Evolutionary conservation across 1,139 yeast genomes (phyloP).

Genomic region (Blastobotrys ciferrii): DNA sequence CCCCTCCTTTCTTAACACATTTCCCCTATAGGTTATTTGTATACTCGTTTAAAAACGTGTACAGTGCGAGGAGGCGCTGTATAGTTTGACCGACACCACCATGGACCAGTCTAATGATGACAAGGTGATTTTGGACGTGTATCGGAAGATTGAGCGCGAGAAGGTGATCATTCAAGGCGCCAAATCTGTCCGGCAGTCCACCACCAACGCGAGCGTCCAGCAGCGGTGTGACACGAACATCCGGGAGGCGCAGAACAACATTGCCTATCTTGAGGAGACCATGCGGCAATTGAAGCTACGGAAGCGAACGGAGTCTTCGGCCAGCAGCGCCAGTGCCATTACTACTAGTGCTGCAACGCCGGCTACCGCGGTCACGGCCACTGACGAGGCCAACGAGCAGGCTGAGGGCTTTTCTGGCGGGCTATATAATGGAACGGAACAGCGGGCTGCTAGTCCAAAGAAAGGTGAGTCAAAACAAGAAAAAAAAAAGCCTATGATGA

Average conservation of each 20-base stretch:
- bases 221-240: conserved; percentile 89
- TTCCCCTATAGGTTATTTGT: too few relatives aligned
- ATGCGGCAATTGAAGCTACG: conserved; percentile 57
- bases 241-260: conserved; percentile 86
- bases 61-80: too few relatives aligned
- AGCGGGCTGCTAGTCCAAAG: too few relatives aligned
- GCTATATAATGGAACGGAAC: background rate
- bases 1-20: too few relatives aligned
- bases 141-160: conserved; percentile 83
- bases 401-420: background rate
- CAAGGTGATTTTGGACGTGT: conserved; percentile 55
- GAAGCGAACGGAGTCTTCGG: conserved; percentile 17
- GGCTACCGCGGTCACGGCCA: conserved; percentile 15
- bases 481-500: conserved; percentile 23
- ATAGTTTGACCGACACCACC: too few relatives aligned
- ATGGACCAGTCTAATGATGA: conserved; percentile 25
- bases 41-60: too few relatives aligned
- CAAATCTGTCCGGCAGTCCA: conserved; percentile 70
- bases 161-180: conserved; percentile 86
- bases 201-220: conserved; percentile 76
- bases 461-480: conserved; percentile 20
- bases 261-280: conserved; percentile 81
- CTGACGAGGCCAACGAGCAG: conserved; percentile 10
- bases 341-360: conserved; percentile 10
- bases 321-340: conserved; percentile 12